These are phyloP conservation scores for Pyrenopolyporus hunteri DNA, from an alignment of 495 filamentous ascomycete genomes.

Conservation along the genomic window DNA sequence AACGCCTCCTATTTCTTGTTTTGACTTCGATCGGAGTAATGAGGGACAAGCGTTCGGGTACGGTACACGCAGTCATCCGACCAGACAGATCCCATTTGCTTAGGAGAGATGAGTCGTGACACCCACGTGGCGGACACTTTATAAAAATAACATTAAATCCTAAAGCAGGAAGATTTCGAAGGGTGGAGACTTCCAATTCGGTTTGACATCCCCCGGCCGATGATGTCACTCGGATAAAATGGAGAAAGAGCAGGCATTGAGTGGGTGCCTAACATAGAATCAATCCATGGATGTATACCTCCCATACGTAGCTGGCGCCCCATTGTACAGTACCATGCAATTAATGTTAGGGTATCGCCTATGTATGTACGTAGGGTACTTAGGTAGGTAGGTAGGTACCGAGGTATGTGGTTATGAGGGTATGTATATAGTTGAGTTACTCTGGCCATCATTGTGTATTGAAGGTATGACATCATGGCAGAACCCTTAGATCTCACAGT, in stretches of 20 bases:
- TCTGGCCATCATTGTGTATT: neutral
- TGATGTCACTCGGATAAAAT: slow-evolving; percentile 10
- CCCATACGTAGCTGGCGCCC: too few species aligned
- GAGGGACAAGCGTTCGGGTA: neutral
- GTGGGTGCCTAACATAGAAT: too few species aligned
- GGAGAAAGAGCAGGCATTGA: neutral
- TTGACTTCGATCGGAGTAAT: too few species aligned
- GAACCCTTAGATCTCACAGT: neutral
- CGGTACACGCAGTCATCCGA: slow-evolving; percentile 1
- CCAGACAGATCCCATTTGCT: slow-evolving; percentile 12
- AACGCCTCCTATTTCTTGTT: too few species aligned
- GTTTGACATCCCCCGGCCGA: neutral
- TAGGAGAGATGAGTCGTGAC: slow-evolving; percentile 7
- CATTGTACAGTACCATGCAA: too few species aligned
- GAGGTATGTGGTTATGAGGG: too few species aligned
- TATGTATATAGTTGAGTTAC: too few species aligned
- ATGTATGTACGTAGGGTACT: too few species aligned
- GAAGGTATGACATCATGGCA: neutral
- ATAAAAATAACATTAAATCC: neutral
- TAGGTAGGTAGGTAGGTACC: neutral
- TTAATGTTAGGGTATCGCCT: too few species aligned
- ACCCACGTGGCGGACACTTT: slow-evolving; percentile 28
- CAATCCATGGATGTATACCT: too few species aligned
- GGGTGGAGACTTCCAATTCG: slow-evolving; percentile 15
- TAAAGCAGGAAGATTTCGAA: slow-evolving; percentile 6